Evolutionary conservation across 805 yeast species (phyloP).

Genomic region (Kockiozyma suomiensis): DNA sequence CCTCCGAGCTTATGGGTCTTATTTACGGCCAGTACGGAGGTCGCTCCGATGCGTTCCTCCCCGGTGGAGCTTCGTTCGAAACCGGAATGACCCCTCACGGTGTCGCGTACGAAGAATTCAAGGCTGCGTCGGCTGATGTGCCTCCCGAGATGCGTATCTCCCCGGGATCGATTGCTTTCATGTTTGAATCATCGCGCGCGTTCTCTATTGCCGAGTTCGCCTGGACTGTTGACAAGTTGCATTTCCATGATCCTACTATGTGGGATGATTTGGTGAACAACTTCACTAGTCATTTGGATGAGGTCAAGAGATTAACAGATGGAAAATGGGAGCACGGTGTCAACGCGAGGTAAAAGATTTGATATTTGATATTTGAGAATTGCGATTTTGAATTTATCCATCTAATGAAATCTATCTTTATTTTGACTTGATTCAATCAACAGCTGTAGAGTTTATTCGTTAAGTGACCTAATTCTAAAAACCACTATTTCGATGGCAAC

Average conservation of each 20-base stretch:
- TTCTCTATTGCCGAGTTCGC: conserved; percentile 19
- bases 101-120: conserved; percentile 38
- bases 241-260: conserved; percentile 23
- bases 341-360: background rate
- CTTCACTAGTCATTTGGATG: conserved; percentile 16
- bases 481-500: too few species aligned
- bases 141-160: conserved; percentile 37
- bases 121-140: conserved; percentile 35
- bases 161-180: conserved; percentile 39
- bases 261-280: conserved; percentile 26
- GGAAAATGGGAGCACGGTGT: conserved; percentile 19
- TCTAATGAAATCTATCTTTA: background rate
- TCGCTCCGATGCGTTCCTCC: conserved; percentile 38
- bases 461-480: too few species aligned
- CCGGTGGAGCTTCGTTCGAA: conserved; percentile 42
- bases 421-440: too few species aligned
- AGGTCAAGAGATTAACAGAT: conserved; percentile 11
- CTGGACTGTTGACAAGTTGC: conserved; percentile 21
- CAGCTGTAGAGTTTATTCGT: too few species aligned
- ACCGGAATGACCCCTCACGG: conserved; percentile 41
- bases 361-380: background rate
- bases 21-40: conserved; percentile 32
- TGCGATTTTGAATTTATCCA: background rate
- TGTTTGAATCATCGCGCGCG: conserved; percentile 38
- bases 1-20: conserved; percentile 38